phyloP scores from a whole-genome alignment of 257 asterid species.

The Solanum clarkiae region DNA sequence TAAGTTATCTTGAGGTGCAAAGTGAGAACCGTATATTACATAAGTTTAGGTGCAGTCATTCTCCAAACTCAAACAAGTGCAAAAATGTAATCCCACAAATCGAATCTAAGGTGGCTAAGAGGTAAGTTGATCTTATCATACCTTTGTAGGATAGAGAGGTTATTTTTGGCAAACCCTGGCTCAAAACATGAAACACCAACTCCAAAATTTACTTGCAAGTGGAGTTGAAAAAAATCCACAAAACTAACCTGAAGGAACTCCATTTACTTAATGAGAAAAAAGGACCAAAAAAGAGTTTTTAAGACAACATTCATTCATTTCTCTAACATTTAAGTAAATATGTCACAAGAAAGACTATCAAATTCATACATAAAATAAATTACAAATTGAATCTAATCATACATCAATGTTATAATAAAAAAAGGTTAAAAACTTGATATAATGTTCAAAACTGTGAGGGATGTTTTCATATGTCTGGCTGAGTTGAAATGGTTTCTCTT shows the following conservation, averaged over 20 bases:
- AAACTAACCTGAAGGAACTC: neutral
- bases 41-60: too few species aligned
- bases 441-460: neutral
- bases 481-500: constrained; percentile 49
- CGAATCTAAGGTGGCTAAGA: neutral
- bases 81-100: neutral
- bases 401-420: neutral
- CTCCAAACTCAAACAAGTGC: too few species aligned
- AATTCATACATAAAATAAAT: neutral
- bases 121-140: neutral
- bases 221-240: neutral
- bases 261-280: neutral
- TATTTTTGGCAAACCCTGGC: neutral
- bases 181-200: neutral
- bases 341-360: neutral
- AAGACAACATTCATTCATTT: neutral
- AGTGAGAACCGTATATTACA: too few species aligned
- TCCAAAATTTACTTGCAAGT: neutral
- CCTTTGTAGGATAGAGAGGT: neutral
- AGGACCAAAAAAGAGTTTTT: neutral
- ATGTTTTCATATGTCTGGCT: constrained; percentile 5
- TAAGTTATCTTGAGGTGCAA: too few species aligned
- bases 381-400: neutral
- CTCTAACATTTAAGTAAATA: neutral
- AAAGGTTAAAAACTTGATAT: neutral